Evolutionary conservation across 805 yeast species (phyloP).

Genomic region (Wickerhamomyces tratensis): DNA sequence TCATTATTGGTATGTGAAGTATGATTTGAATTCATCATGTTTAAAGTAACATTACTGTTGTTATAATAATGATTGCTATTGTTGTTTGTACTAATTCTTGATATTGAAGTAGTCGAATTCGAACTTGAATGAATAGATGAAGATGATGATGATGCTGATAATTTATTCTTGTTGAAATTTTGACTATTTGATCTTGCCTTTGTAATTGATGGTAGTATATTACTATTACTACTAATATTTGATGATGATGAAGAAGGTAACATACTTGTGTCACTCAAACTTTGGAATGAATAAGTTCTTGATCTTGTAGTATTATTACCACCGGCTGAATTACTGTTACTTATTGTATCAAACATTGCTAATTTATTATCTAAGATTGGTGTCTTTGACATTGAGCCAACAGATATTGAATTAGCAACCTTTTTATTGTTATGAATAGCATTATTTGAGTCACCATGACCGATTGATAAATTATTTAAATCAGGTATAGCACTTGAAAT

Average conservation of each 20-base stretch:
- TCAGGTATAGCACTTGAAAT: constrained; percentile 10
- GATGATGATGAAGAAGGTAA: too few relatives aligned
- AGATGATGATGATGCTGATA: too few relatives aligned
- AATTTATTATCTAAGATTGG: background rate
- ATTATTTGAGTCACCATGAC: background rate
- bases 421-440: background rate
- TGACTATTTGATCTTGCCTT: constrained; percentile 1
- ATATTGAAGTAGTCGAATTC: background rate
- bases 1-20: background rate
- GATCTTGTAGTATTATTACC: background rate
- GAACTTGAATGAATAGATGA: too few relatives aligned
- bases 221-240: too few relatives aligned
- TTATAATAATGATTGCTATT: background rate
- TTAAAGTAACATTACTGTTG: background rate
- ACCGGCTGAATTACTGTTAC: background rate
- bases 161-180: too few relatives aligned
- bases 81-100: background rate
- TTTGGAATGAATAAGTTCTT: background rate
- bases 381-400: background rate
- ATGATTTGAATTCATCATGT: background rate
- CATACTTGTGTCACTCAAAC: background rate
- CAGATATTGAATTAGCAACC: background rate
- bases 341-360: background rate
- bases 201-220: background rate
- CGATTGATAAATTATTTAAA: background rate